These are phyloP conservation scores for Penicillium canescens DNA, from an alignment of 495 filamentous ascomycete genomes.

Conservation along the genomic window DNA sequence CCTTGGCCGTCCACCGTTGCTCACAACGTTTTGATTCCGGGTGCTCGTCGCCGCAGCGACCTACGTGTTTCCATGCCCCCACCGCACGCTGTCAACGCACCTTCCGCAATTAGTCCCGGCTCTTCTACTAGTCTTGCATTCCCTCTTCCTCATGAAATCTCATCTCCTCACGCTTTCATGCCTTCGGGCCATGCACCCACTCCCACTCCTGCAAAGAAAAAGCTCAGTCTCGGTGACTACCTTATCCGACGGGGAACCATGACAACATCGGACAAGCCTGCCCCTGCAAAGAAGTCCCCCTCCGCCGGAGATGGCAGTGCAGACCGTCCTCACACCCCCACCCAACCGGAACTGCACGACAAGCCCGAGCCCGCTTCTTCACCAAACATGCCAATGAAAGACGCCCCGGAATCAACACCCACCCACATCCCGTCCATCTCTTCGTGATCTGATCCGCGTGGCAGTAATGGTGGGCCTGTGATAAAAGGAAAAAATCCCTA, in stretches of 20 bases:
- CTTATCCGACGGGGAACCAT: slow-evolving; percentile 50
- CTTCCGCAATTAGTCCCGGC: slow-evolving; percentile 33
- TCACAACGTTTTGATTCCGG: slow-evolving; percentile 37
- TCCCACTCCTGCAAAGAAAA: slow-evolving; percentile 63
- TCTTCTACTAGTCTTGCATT: slow-evolving; percentile 34
- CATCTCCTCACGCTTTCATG: slow-evolving; percentile 18
- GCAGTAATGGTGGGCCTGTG: slow-evolving; percentile 18
- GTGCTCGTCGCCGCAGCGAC: slow-evolving; percentile 24
- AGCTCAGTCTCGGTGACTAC: slow-evolving; percentile 69
- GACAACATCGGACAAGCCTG: slow-evolving; percentile 38
- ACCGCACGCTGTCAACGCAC: slow-evolving; percentile 16
- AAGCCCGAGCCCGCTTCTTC: slow-evolving; percentile 22
- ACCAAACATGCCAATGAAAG: slow-evolving; percentile 35
- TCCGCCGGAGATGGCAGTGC: slow-evolving; percentile 17
- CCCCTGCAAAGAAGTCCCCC: slow-evolving; percentile 27
- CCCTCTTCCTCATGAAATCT: slow-evolving; percentile 31
- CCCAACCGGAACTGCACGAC: slow-evolving; percentile 14
- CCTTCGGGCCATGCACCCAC: slow-evolving; percentile 39
- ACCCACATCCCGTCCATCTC: slow-evolving; percentile 29
- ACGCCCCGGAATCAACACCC: slow-evolving; percentile 28
- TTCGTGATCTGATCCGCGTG: slow-evolving; percentile 20
- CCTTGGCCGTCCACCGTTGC: slow-evolving; percentile 43
- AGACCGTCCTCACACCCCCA: slow-evolving; percentile 15
- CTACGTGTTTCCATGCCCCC: slow-evolving; percentile 44
- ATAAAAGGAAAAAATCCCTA: slow-evolving; percentile 5